A percentile compares a stretch with the other conserved stretches of the same genome.
phyloP scores from a whole-genome alignment of 169 alveolate species.

The Cyclospora cayetanensis region DNA sequence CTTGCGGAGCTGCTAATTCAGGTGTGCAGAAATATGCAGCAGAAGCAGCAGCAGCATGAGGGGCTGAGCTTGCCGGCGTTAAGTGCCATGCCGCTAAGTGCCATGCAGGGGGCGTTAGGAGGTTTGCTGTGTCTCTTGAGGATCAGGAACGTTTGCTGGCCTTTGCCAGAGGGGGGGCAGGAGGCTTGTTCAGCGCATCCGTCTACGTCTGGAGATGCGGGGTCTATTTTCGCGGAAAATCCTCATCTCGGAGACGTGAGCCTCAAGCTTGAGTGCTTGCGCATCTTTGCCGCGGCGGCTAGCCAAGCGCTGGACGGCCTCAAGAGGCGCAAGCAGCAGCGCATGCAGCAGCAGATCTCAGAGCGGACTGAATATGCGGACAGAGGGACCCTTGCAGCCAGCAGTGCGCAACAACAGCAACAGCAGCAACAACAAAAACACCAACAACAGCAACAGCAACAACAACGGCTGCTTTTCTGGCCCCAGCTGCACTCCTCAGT shows the following conservation, averaged over 20 bases:
- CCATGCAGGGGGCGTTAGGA: not conserved
- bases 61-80: not conserved
- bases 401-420: not conserved
- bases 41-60: not conserved
- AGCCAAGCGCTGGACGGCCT: too few species aligned
- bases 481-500: not conserved
- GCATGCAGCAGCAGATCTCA: constrained; percentile 9
- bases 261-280: too few species aligned
- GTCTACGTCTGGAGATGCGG: too few species aligned
- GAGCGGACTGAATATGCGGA: too few species aligned
- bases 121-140: not conserved
- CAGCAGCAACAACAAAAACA: not conserved
- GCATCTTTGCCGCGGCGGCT: too few species aligned
- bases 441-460: not conserved
- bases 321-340: too few species aligned
- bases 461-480: not conserved
- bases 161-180: too few species aligned
- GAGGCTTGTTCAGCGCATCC: too few species aligned
- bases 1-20: not conserved
- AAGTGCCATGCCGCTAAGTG: not conserved
- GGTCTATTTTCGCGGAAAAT: too few species aligned
- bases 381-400: too few species aligned
- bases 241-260: too few species aligned
- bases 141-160: not conserved
- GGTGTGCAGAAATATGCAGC: not conserved